Evolutionary conservation across 805 yeast genomes (phyloP).

Genomic region (Candida vaughaniae): DNA sequence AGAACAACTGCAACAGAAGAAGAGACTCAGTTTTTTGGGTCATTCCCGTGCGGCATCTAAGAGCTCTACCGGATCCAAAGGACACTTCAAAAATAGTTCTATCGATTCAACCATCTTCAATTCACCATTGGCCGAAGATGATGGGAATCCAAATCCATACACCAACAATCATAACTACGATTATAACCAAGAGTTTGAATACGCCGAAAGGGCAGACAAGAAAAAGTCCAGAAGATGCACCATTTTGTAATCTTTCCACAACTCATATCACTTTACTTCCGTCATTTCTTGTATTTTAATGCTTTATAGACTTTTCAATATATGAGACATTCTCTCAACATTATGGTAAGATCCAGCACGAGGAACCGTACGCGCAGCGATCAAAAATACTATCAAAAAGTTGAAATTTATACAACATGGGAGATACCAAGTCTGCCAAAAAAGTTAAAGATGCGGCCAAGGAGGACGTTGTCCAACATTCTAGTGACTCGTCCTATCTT

Average conservation of each 20-base stretch:
- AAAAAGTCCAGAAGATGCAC: constrained; percentile 33
- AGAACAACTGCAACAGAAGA: constrained; percentile 20
- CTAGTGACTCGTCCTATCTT: background rate
- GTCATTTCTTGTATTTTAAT: too few relatives aligned
- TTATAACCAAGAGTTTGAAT: constrained; percentile 43
- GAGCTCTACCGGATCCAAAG: constrained; percentile 21
- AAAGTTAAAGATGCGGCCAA: too few relatives aligned
- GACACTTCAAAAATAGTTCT: constrained; percentile 38
- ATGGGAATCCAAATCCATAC: constrained; percentile 34
- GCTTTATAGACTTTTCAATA: too few relatives aligned
- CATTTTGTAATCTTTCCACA: too few relatives aligned
- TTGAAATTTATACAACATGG: too few relatives aligned
- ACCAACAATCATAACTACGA: constrained; percentile 14
- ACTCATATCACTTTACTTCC: too few relatives aligned
- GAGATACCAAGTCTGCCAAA: too few relatives aligned
- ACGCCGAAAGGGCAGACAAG: constrained; percentile 31
- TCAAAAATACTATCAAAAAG: too few relatives aligned
- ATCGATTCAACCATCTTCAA: constrained; percentile 36
- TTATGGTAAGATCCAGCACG: too few relatives aligned
- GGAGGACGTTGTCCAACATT: too few relatives aligned
- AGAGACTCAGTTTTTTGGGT: constrained; percentile 35
- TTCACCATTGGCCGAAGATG: constrained; percentile 42
- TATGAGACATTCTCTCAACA: too few relatives aligned
- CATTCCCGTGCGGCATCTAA: constrained; percentile 24
- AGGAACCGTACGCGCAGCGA: too few relatives aligned